phyloP scores from a whole-genome alignment of 805 yeast species.

The Hemisphaericaspora nanyangensis region DNA sequence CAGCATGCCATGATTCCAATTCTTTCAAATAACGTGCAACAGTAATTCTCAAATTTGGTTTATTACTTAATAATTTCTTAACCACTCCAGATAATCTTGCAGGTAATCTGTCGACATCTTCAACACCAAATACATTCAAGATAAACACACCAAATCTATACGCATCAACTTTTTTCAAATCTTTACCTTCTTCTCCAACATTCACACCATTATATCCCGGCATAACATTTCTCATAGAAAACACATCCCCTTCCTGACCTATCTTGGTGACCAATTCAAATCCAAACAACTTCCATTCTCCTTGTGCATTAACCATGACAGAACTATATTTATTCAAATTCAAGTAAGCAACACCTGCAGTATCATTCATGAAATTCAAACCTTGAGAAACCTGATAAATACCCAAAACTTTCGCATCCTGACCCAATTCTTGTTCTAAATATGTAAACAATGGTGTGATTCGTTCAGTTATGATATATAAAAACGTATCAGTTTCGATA shows the following conservation, averaged over 20 bases:
- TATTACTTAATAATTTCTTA: constrained; percentile 33
- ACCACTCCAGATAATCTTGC: constrained; percentile 2
- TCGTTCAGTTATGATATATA: constrained; percentile 66
- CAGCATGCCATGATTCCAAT: constrained; percentile 19
- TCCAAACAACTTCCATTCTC: constrained; percentile 85
- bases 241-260: constrained; percentile 42
- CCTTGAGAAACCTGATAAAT: constrained; percentile 52
- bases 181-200: constrained; percentile 31
- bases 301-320: constrained; percentile 59
- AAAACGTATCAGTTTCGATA: constrained; percentile 52
- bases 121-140: constrained; percentile 18
- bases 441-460: constrained; percentile 49
- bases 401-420: constrained; percentile 48
- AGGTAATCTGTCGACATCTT: constrained; percentile 1
- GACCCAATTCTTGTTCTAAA: constrained; percentile 26
- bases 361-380: constrained; percentile 54
- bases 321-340: constrained; percentile 49
- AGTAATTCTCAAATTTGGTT: constrained; percentile 30
- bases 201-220: constrained; percentile 54
- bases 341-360: constrained; percentile 51
- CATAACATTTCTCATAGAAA: constrained; percentile 26
- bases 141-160: constrained; percentile 59
- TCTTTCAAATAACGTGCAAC: constrained; percentile 26
- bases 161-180: constrained; percentile 55
- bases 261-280: constrained; percentile 62